A percentile compares a stretch with the other conserved stretches of the same genome.
Conservation (phyloP, 2,329 filamentous ascomycete species). For the Mariannaea sp. region DNA sequence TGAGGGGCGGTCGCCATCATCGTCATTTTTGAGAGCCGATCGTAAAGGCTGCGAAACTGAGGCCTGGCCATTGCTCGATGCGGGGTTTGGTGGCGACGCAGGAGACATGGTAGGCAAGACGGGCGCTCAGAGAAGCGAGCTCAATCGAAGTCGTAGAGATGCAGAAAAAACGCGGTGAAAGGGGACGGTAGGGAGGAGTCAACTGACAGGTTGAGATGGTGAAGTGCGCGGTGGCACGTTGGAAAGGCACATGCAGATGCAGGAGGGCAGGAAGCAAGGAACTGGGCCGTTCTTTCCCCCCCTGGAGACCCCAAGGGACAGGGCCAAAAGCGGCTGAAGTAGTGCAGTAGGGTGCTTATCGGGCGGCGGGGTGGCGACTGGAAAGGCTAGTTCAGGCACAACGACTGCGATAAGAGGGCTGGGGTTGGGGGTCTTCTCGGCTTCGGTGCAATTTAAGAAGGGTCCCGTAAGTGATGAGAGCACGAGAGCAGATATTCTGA, state of each 20-base stretch:
- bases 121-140: conserved; percentile 3
- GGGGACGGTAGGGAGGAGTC: conserved; percentile 12
- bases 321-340: conserved; percentile 4
- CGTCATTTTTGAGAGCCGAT: conserved; percentile 52
- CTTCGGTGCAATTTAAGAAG: background rate
- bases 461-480: no score
- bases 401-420: conserved; percentile 16
- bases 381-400: conserved; percentile 8
- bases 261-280: conserved; percentile 21
- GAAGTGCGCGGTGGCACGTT: conserved; percentile 28
- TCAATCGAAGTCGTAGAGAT: background rate
- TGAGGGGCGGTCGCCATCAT: conserved; percentile 45
- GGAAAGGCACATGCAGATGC: conserved; percentile 29
- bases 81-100: conserved; percentile 26
- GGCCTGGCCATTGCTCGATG: conserved; percentile 28
- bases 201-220: conserved; percentile 16
- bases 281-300: conserved; percentile 28
- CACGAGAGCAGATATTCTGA: conserved; percentile 11
- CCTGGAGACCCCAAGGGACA: conserved; percentile 10
- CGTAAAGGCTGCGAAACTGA: conserved; percentile 42
- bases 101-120: conserved; percentile 36
- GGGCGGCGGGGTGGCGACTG: conserved; percentile 21
- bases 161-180: conserved; percentile 10
- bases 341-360: conserved; percentile 32
- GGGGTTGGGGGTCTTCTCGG: no score